Evolutionary conservation across 345 rosid species (phyloP).

Genomic region (Geranium brycei): DNA sequence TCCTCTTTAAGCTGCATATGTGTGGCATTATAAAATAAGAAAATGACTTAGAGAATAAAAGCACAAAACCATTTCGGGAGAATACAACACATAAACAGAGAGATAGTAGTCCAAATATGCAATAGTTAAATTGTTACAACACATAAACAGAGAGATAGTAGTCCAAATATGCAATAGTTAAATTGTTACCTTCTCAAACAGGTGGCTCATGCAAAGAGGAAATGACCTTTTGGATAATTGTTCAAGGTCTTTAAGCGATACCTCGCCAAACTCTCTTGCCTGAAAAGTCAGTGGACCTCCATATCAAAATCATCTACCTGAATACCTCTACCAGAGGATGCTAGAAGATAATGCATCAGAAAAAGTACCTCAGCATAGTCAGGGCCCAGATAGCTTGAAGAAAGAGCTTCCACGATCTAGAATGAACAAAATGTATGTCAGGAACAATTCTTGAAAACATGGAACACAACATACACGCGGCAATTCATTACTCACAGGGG

Average conservation of each 20-base stretch:
- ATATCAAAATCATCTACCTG: conserved; percentile 6
- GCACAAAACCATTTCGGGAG: too few relatives aligned
- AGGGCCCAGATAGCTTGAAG: conserved; percentile 72
- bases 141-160: background rate
- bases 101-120: background rate
- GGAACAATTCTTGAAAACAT: conserved; percentile 1
- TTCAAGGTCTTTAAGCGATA: conserved; percentile 74
- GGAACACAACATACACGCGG: conserved; percentile 6
- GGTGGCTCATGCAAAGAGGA: conserved; percentile 87
- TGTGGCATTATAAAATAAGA: too few relatives aligned
- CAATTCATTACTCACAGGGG: conserved; percentile 51
- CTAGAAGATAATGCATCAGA: conserved; percentile 6
- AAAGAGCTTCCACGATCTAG: conserved; percentile 75
- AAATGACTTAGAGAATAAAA: background rate
- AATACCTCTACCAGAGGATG: conserved; percentile 5
- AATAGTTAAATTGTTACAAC: too few relatives aligned
- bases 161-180: background rate
- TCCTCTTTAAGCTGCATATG: conserved; percentile 68
- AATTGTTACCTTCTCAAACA: conserved; percentile 57
- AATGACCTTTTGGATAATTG: conserved; percentile 64
- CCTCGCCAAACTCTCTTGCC: conserved; percentile 60
- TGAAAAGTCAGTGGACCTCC: conserved; percentile 21
- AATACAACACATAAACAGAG: background rate
- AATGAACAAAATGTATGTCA: conserved; percentile 7
- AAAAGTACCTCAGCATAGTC: conserved; percentile 71